Percentiles rank a stretch among this genome's conserved stretches.
Conservation (phyloP, 805 yeast species). For the Saccharomyces cerevisiae region DNA sequence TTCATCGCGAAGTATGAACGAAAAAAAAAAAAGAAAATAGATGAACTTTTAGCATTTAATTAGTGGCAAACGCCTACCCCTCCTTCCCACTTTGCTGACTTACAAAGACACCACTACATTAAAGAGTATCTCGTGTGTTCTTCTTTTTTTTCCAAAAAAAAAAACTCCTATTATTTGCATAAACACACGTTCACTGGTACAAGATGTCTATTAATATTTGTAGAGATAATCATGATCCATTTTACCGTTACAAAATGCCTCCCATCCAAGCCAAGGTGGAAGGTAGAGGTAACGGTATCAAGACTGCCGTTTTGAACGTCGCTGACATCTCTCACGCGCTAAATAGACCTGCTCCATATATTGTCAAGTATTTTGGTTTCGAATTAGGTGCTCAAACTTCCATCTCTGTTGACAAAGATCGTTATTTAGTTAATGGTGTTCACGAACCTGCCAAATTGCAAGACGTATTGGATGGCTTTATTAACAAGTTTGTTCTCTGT, state of each 20-base stretch:
- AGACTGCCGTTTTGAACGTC: conserved; percentile 84
- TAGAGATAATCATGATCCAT: conserved; percentile 95
- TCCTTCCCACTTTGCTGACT: not conserved
- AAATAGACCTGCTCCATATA: conserved; percentile 85
- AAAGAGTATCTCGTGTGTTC: not conserved
- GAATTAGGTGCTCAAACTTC: conserved; percentile 96
- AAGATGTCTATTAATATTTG: conserved; percentile 88
- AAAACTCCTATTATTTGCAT: not conserved
- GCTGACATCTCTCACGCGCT: conserved; percentile 91
- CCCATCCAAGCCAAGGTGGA: conserved; percentile 93
- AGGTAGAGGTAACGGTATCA: conserved; percentile 99
- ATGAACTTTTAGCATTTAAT: not conserved
- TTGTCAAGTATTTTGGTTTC: conserved; percentile 89
- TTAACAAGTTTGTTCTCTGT: conserved; percentile 86
- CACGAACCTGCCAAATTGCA: conserved; percentile 87
- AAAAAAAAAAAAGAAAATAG: not conserved
- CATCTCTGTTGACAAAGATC: conserved; percentile 68
- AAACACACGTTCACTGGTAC: not conserved
- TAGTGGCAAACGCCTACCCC: not conserved
- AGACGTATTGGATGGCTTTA: conserved; percentile 90
- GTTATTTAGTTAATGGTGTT: conserved; percentile 88
- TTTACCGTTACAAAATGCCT: conserved; percentile 99
- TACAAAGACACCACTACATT: not conserved
- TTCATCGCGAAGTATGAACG: not conserved
- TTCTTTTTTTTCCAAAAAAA: not conserved